These are phyloP conservation scores for Aspergillus novofumigatus DNA, from an alignment of 2,329 filamentous ascomycete genomes.

Conservation along the genomic window DNA sequence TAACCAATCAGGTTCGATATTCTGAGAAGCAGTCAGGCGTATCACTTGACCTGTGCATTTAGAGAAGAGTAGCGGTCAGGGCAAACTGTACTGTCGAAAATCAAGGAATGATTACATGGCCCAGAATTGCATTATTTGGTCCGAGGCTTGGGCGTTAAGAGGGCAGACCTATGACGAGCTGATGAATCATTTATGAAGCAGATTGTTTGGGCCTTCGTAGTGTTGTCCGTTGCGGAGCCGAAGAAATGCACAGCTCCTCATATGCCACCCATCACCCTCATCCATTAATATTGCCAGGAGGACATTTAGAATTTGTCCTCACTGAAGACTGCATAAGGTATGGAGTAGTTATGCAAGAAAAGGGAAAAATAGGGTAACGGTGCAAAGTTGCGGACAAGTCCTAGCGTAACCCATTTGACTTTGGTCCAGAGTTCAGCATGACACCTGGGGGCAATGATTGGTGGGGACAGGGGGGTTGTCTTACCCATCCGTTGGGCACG, in stretches of 20 bases:
- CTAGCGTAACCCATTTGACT: neutral
- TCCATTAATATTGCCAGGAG: neutral
- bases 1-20: neutral
- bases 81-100: neutral
- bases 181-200: neutral
- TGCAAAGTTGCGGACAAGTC: neutral
- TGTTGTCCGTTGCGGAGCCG: neutral
- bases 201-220: neutral
- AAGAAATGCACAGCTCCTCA: neutral
- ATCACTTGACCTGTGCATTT: neutral
- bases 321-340: neutral
- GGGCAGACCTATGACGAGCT: neutral
- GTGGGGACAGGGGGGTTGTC: neutral
- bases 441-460: neutral
- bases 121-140: neutral
- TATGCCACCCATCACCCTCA: neutral
- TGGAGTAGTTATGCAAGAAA: neutral
- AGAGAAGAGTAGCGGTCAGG: neutral
- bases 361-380: neutral
- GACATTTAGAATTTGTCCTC: neutral
- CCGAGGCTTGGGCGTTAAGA: neutral
- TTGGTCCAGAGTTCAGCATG: neutral
- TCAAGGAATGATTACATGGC: neutral
- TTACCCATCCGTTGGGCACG: neutral
- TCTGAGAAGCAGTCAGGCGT: too few species aligned